Base-by-base conservation (phyloP, 108 stramenopile species). In the Cyclotella baltica region DNA sequence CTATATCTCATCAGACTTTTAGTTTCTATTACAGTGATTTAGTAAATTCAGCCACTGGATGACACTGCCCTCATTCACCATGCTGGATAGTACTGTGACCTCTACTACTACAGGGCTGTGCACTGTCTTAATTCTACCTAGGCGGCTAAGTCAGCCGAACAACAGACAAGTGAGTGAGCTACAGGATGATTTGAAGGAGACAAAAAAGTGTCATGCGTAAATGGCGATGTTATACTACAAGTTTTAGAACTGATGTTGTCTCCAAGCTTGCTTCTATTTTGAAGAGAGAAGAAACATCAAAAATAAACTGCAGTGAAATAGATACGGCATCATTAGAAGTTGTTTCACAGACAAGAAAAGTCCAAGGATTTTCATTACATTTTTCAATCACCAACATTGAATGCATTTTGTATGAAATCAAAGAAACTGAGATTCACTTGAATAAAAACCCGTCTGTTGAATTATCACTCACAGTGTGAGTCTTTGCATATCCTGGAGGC, bases 351-450 rank as follows among this genome's bases (percentile, higher is more conserved):
- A 50, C 69, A 10, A 50, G 83, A 53, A 67, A 30, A 22, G 63
- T 55, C 28, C 78, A 57, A 53, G 83, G 83, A 35, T 74, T 84
- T 47, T 38, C 78, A n/a, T 40, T 80, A 22, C 70, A 84, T 46
- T 64, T 69, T 30, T 30, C 76, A 0, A 80, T 73, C 53, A 76
- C 78, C 16, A 62, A 68, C 25, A 51, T 62, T 29, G 23, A 65
- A 18, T 68, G 76, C n/a, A 36, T 76, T 35, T 23, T 84, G 11
- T 35, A 48, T 52, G 53, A 46, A 50, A 56, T 84, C 29, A 66
- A 84, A 57, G 35, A 73, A 58, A 80, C 83, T 48, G 74, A 75
- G 30, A 80, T 84, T 57, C 78, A 84, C 48, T 34, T 62, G 11
- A 80, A 75, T 30, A 69, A 27, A 50, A 75, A 80, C 66, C 83